Percentiles rank a stretch among this genome's conserved stretches.
Evolutionary conservation across 2,329 filamentous ascomycete species (phyloP).

Genomic region (Albophoma yamanashiensis): DNA sequence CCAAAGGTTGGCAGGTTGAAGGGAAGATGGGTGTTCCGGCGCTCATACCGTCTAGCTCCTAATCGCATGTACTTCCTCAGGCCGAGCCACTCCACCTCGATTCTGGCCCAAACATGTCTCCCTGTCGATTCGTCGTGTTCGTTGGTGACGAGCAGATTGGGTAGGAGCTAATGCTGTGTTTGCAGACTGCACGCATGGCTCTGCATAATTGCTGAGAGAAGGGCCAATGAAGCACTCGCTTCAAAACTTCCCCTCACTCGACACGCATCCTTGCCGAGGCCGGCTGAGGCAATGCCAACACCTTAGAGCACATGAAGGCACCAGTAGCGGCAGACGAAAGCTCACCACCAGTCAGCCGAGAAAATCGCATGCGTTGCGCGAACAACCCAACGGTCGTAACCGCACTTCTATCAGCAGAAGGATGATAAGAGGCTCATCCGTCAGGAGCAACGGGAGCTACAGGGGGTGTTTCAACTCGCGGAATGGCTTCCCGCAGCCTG

Average conservation of each 20-base stretch:
- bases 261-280: neutral
- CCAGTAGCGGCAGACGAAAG: neutral
- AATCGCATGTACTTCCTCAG: no score
- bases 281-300: neutral
- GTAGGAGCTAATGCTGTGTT: neutral
- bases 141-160: neutral
- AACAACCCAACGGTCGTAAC: neutral
- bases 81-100: neutral
- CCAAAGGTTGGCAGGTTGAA: neutral
- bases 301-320: neutral
- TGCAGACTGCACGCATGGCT: neutral
- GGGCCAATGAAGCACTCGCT: neutral
- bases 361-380: neutral
- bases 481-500: neutral
- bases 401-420: neutral
- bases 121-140: neutral
- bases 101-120: neutral
- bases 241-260: no score
- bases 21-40: neutral
- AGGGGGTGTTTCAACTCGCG: neutral
- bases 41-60: no score
- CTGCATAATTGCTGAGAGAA: neutral
- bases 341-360: neutral
- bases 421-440: neutral
- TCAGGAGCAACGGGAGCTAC: neutral